phyloP scores from a whole-genome alignment of 2,329 filamentous ascomycete species.

The Paecilomyces sp. region DNA sequence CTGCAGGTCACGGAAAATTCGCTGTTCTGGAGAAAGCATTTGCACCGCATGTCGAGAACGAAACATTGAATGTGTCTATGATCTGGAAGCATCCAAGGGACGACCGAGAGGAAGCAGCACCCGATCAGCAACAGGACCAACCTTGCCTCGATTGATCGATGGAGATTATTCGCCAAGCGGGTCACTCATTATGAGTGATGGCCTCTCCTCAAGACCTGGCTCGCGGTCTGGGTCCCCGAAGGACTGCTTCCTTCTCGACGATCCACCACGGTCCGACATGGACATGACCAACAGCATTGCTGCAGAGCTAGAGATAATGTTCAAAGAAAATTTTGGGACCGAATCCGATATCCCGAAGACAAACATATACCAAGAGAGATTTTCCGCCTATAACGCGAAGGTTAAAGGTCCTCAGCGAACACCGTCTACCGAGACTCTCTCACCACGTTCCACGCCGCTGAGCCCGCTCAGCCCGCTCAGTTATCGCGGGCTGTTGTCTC shows the following conservation, averaged over 20 bases:
- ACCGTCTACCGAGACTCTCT: background rate
- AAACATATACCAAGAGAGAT: constrained; percentile 4
- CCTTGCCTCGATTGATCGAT: background rate
- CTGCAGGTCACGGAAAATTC: constrained; percentile 12
- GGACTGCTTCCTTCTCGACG: background rate
- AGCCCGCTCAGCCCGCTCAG: constrained; percentile 6
- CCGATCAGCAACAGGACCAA: background rate
- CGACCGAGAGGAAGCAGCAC: constrained; percentile 4
- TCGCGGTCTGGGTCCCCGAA: background rate
- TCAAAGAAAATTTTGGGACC: constrained; percentile 1
- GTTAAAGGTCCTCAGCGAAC: background rate
- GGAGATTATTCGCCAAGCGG: background rate
- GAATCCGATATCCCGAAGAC: background rate
- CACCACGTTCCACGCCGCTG: constrained; percentile 1
- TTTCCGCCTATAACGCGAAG: constrained; percentile 1
- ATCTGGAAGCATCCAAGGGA: constrained; percentile 10
- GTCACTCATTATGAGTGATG: background rate
- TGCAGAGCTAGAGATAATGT: constrained; percentile 4
- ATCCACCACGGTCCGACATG: constrained; percentile 2
- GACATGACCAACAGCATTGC: constrained; percentile 1
- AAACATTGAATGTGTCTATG: constrained; percentile 14
- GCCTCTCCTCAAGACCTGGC: background rate
- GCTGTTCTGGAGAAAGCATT: constrained; percentile 11
- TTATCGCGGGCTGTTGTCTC: constrained; percentile 2
- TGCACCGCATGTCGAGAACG: constrained; percentile 11